Percentiles rank a stretch among this genome's conserved stretches.
Evolutionary conservation across 2,329 filamentous ascomycete species (phyloP).

Genomic region (Beauveria sp.): DNA sequence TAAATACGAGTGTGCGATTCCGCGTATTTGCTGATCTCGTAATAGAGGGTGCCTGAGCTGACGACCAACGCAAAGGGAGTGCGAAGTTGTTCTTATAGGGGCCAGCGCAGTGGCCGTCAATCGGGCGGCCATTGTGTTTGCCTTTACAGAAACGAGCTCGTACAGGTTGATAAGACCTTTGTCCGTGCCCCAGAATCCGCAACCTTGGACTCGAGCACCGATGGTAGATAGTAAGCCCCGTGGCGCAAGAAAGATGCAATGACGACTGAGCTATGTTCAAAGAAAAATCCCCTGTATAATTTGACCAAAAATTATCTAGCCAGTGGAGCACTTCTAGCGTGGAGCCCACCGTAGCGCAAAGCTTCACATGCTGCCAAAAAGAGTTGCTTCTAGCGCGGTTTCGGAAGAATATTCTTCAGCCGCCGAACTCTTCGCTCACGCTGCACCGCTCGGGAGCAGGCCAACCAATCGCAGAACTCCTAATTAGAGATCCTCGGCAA

Average conservation of each 20-base stretch:
- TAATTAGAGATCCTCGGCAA: constrained; percentile 48
- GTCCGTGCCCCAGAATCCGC: no score
- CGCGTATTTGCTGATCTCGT: constrained; percentile 23
- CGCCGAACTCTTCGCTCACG: constrained; percentile 19
- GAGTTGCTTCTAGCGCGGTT: no score
- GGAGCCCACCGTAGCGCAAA: constrained; percentile 12
- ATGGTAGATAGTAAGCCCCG: neutral
- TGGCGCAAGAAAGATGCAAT: neutral
- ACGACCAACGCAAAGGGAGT: constrained; percentile 18
- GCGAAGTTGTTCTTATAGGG: constrained; percentile 18
- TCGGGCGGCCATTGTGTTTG: constrained; percentile 21
- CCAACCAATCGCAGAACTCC: constrained; percentile 36
- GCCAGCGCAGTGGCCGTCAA: constrained; percentile 19
- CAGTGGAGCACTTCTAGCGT: neutral
- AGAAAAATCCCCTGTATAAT: neutral
- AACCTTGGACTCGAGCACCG: neutral
- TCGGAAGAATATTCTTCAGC: constrained; percentile 23
- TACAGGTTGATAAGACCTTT: no score
- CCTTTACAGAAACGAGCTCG: neutral
- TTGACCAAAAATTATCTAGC: neutral
- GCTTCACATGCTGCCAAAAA: constrained; percentile 19
- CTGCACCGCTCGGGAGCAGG: constrained; percentile 16
- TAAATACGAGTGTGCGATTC: constrained; percentile 34
- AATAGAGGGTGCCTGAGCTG: constrained; percentile 15
- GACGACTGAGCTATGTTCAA: neutral